A percentile compares a stretch with the other conserved stretches of the same genome.
Conservation (phyloP, 2,329 filamentous ascomycete genomes). For the Colletotrichum sp. region DNA sequence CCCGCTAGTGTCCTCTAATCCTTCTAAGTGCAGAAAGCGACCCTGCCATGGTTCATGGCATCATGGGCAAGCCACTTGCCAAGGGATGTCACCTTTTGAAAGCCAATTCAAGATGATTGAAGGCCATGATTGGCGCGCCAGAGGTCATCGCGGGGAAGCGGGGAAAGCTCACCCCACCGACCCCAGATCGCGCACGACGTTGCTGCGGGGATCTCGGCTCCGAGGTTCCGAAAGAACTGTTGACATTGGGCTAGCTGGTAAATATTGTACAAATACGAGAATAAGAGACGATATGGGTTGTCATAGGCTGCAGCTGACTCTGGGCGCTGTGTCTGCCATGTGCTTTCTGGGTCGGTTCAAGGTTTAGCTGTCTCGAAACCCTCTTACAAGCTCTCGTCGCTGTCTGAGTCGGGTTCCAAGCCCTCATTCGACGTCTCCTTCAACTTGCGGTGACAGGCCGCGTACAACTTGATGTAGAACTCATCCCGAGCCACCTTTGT, state of each 20-base stretch:
- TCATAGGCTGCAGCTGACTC: not conserved
- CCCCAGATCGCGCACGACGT: not conserved
- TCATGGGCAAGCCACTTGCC: not conserved
- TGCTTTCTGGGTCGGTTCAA: not conserved
- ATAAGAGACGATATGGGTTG: not conserved
- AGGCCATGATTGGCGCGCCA: not conserved
- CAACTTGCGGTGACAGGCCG: not conserved
- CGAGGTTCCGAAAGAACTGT: not conserved
- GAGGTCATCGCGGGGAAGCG: not conserved
- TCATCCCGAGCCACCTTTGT: not conserved
- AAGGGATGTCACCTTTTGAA: not conserved
- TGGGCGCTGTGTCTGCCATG: not conserved
- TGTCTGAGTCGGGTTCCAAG: not conserved
- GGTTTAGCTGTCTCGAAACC: not conserved
- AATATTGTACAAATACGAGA: not conserved
- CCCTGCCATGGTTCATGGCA: not conserved
- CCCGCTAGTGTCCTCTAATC: not conserved
- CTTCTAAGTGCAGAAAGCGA: not conserved
- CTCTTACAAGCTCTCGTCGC: not conserved
- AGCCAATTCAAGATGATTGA: not conserved
- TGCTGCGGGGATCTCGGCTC: not conserved
- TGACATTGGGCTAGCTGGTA: not conserved
- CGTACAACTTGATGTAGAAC: not conserved
- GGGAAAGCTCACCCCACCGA: not conserved
- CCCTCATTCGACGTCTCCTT: rapidly evolving